These are phyloP conservation scores for Mimosa bimucronata DNA, from an alignment of 306 rosid species.

Conservation along the genomic window DNA sequence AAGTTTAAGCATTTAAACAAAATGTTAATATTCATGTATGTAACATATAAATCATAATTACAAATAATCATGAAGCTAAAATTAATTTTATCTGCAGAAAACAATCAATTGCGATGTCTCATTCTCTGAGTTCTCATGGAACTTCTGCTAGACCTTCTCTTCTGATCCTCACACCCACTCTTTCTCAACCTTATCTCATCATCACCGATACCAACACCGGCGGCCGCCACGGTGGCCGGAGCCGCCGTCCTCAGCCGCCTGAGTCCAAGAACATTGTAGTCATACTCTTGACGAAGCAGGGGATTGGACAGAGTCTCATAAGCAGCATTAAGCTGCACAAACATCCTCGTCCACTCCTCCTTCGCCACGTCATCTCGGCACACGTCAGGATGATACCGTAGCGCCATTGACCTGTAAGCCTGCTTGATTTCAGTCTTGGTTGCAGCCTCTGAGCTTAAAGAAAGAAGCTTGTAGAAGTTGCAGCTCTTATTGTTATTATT, in stretches of 20 bases:
- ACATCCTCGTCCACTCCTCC: slow-evolving; percentile 55
- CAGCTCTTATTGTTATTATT: background rate
- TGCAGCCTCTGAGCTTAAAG: slow-evolving; percentile 47
- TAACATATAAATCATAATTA: background rate
- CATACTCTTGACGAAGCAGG: slow-evolving; percentile 54
- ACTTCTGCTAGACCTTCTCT: slow-evolving; percentile 45
- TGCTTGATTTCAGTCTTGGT: slow-evolving; percentile 62
- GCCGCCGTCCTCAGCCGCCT: background rate
- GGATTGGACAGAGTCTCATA: slow-evolving; percentile 69
- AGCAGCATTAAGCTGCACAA: slow-evolving; percentile 62
- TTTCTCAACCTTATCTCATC: slow-evolving; percentile 29
- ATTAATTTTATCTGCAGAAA: background rate
- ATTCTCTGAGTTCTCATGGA: slow-evolving; percentile 52
- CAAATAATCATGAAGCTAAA: background rate
- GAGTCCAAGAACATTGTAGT: slow-evolving; percentile 43
- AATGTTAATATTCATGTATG: background rate
- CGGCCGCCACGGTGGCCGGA: background rate
- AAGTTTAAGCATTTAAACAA: background rate
- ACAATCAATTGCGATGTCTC: slow-evolving; percentile 18
- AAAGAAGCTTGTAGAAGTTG: slow-evolving; percentile 59
- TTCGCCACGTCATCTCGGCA: slow-evolving; percentile 50
- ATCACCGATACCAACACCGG: background rate
- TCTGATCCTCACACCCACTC: slow-evolving; percentile 52
- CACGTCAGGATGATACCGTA: slow-evolving; percentile 73
- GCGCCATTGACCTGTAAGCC: slow-evolving; percentile 74